Base-by-base conservation (phyloP, 2,329 filamentous ascomycete species). In the Stagonosporopsis chrysanthemi region DNA sequence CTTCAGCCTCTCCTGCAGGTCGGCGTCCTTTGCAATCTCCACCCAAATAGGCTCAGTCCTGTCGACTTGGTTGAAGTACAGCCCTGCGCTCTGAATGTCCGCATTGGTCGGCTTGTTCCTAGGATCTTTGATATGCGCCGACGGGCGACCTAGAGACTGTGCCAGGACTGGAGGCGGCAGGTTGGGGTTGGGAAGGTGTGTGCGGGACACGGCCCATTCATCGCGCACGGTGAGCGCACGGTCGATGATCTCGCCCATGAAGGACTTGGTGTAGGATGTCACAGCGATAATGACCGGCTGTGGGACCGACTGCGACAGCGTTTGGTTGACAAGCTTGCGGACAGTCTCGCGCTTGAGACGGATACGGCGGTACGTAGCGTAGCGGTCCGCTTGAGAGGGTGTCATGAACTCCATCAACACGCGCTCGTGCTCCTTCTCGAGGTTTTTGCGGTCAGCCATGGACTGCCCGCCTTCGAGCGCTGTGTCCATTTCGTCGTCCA, bases 231-330 rank as follows among this genome's bases (percentile, higher is more conserved):
- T 83, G 48, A 89, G 83, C 9, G 90, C 90, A 45, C 83, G 80
- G 72, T 92, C 90, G 61, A 93, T 88, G 44, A 94, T 82, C 61
- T 92, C 88, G 49, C 89, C 90, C 4, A 90, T 84, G 72, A 91
- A 92, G 59, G 91, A 82, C 76, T 94, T 94, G 44, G 88, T 87
- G 19, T 91, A 89, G 0, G 88, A 86, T 45, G 87, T 88, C 69
- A 93, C 88, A n/a, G 89, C 88, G 22, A 89, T 86, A 60, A 90
- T 88, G 46, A 92, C 88, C 65, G 86, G 89, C 19, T 85, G 82
- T 0, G 89, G 89, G 0, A 91, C 90, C 1, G 89, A 92, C 72
- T 93, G 90, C 0, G 89, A 91, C 8, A 92, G 88, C 1, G 90
- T 91, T 56, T 90, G 89, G 69, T 93, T 94, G 71, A 92, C 88